Conservation (phyloP, 495 filamentous ascomycete genomes). For the Jackrogersella minutella region DNA sequence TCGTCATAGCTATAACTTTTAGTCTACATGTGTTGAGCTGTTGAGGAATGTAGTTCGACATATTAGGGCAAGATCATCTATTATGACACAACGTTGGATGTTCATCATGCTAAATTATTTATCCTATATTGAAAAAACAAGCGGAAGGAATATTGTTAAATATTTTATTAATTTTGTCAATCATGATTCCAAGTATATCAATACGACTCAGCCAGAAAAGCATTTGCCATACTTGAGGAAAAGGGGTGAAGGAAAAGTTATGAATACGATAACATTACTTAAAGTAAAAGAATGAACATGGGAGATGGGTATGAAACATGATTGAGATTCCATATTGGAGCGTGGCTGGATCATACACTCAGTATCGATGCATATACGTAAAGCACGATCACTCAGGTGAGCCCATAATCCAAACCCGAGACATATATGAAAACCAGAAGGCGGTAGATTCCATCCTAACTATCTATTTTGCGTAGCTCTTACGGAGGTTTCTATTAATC, state of each 20-base stretch:
- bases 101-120: neutral
- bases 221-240: neutral
- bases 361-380: neutral
- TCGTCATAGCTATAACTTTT: neutral
- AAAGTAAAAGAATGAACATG: neutral
- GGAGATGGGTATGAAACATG: neutral
- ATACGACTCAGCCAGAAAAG: no score
- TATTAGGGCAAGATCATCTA: conserved; percentile 11
- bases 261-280: neutral
- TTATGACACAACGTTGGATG: neutral
- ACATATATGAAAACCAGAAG: conserved; percentile 9
- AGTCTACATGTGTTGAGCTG: neutral
- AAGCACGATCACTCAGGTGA: neutral
- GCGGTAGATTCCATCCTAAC: neutral
- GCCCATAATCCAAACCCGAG: neutral
- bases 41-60: conserved; percentile 22
- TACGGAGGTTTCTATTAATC: neutral
- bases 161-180: neutral
- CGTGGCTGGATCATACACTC: neutral
- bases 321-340: neutral
- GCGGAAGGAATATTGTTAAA: no score
- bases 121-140: neutral
- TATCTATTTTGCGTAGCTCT: neutral
- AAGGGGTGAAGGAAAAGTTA: neutral
- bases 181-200: no score